Evolutionary conservation across 352 stramenopile species (phyloP), one percentile per base, ranked within the genome.

Genomic region (Pythium rhizo-oryzae): DNA sequence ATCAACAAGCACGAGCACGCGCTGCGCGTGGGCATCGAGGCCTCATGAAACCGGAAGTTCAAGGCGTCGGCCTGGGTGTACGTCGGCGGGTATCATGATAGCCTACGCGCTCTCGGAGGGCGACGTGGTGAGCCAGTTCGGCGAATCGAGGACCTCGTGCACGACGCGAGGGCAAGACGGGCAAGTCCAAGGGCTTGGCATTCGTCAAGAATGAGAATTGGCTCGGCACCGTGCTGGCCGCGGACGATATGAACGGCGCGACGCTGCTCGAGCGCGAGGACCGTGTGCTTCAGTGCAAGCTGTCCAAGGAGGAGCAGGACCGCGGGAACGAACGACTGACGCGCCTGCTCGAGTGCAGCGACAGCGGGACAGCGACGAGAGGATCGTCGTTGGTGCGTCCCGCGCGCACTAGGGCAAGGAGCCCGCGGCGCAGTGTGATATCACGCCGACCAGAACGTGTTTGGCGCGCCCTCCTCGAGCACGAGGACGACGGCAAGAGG

Each of bases 171-270:
- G 92, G 89, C 60, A 96, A 98, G 67, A 98, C 94, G 8, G 97
- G 97, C 52, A 99, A 99, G 79, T 97, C 90, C 49, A 92, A 95
- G 69, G 97, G 96, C 33, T 99, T 99, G 78, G 86, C 79, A 30
- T 99, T 99, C 82, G 23, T 98, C 62, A 99, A 99, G 82, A 99
- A 98, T 73, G 93, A 99, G 74, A 95, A 99, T 82, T 90, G 97
- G 63, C 68, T 95, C 62, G 98, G 90, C 64, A 99, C 97, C 21
- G 89, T 99, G 28, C 82, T 99, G 69, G 97, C 97, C 0, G 97
- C 99, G 41, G 98, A 99, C 80, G 99, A 99, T 77, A 89, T 99
- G 30, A 98, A 97, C 70, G 94, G 96, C 50, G 88, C 78, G 37
- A 75, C 86, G 66, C 69, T 99, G 59, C 81, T 99, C 64, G 96